Conservation (phyloP, 2,329 filamentous ascomycete species). For the Pseudofabraea citricarpa region DNA sequence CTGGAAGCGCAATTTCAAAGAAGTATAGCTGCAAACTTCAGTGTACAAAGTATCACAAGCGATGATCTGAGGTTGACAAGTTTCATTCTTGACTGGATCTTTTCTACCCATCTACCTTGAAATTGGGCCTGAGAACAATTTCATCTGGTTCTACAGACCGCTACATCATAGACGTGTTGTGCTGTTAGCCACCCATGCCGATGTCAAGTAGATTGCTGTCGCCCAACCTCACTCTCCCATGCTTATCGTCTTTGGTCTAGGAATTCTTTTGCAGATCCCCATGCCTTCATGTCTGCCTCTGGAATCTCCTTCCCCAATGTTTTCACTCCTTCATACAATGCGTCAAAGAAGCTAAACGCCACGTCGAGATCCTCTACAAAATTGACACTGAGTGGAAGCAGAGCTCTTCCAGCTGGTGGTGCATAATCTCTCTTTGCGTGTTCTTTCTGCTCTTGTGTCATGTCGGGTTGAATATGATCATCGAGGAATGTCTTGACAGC, state of each 20-base stretch:
- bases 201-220: slow-evolving; percentile 2
- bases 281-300: slow-evolving; percentile 42
- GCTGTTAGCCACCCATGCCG: neutral
- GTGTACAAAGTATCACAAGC: too few relatives aligned
- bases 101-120: too few relatives aligned
- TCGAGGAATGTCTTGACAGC: slow-evolving; percentile 77
- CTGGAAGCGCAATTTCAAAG: too few relatives aligned
- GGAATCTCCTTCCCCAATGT: slow-evolving; percentile 45
- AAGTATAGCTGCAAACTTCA: too few relatives aligned
- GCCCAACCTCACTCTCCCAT: slow-evolving; percentile 18
- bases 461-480: slow-evolving; percentile 56
- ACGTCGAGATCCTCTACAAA: slow-evolving; percentile 56
- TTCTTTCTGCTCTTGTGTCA: slow-evolving; percentile 43
- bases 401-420: slow-evolving; percentile 29
- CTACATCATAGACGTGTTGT: neutral
- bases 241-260: slow-evolving; percentile 29
- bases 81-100: too few relatives aligned
- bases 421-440: slow-evolving; percentile 46
- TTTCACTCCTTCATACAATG: slow-evolving; percentile 53
- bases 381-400: slow-evolving; percentile 54
- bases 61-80: too few relatives aligned
- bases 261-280: slow-evolving; percentile 52
- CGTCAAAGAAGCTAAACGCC: slow-evolving; percentile 52
- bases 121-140: too few relatives aligned
- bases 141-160: too few relatives aligned